Evolutionary conservation across 352 stramenopile species (phyloP), one percentile per base, ranked within the genome.

Genomic region (Phytopythium mirpurense): DNA sequence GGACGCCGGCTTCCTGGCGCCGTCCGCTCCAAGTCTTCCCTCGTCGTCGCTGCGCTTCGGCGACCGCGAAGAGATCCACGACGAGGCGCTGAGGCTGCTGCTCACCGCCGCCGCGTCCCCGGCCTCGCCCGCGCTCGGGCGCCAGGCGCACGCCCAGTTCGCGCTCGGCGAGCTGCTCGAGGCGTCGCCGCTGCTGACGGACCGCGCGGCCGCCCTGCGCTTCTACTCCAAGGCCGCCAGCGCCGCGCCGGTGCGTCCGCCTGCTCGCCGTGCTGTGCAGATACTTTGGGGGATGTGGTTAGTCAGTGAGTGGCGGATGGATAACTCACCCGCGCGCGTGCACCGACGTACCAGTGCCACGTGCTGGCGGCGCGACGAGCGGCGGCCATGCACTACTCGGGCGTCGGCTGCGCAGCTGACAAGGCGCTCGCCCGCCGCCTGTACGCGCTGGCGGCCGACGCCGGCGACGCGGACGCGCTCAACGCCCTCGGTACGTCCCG

Each of bases 311-410:
- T n/a, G n/a, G n/a, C n/a, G n/a, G n/a, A n/a, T n/a, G n/a, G n/a
- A n/a, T n/a, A n/a, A n/a, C n/a, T n/a, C n/a, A n/a, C n/a, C n/a
- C n/a, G n/a, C n/a, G n/a, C n/a, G n/a, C n/a, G n/a, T n/a, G n/a
- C n/a, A n/a, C n/a, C n/a, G n/a, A n/a, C n/a, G n/a, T n/a, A n/a
- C n/a, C 15, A 53, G 47, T 53, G 32, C 18, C 47, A 53, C 14
- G 34, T 53, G 10, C 7, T 53, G 53, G 77, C 78, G 16, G 77
- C 78, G 2, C 74, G 76, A 27, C 72, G 78, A 16, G 78, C 74
- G 8, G 80, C 83, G 3, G 63, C 65, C 0, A 89, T 91, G 68
- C 43, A 67, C 23, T 93, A 91, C 59, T 70, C 68, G 5, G 79
- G 75, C 2, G 69, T 85, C 37, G 75, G 70, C 27, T 76, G 70